These are phyloP conservation scores for Vitellaria paradoxa DNA, from an alignment of 179 eudicot species.

Conservation along the genomic window DNA sequence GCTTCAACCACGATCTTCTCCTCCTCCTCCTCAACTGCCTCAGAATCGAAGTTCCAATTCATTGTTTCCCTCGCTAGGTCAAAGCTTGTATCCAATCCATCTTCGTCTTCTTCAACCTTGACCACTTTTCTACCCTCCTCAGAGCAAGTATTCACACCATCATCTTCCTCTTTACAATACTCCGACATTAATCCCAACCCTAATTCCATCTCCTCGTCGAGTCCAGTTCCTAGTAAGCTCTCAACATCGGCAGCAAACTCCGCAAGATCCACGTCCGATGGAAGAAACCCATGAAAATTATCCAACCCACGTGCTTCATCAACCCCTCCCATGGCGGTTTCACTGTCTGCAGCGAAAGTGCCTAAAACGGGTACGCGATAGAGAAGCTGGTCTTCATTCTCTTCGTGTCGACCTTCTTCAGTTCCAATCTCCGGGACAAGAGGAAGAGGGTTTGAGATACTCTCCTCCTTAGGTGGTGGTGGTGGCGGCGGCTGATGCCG, in stretches of 20 bases:
- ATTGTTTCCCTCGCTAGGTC: constrained; percentile 38
- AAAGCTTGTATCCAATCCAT: constrained; percentile 20
- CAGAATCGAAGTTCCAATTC: constrained; percentile 49
- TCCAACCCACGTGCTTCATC: constrained; percentile 26
- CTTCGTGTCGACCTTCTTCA: constrained; percentile 46
- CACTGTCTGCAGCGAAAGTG: constrained; percentile 42
- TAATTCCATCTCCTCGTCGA: constrained; percentile 47
- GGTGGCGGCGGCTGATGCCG: too few relatives aligned
- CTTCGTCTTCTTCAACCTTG: constrained; percentile 42
- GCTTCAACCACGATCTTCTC: constrained; percentile 16
- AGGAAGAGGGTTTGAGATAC: constrained; percentile 18
- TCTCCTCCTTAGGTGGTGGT: constrained; percentile 1
- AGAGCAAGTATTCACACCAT: background rate
- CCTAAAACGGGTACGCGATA: constrained; percentile 65
- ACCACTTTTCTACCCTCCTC: constrained; percentile 17
- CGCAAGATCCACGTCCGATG: constrained; percentile 55
- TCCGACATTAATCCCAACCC: constrained; percentile 44
- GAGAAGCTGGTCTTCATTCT: constrained; percentile 56
- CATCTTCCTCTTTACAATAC: constrained; percentile 16
- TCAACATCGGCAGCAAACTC: constrained; percentile 83
- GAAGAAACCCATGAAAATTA: constrained; percentile 30
- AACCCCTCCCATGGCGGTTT: background rate
- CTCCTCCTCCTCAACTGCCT: constrained; percentile 23
- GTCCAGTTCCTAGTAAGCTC: constrained; percentile 54
- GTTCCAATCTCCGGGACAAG: constrained; percentile 65